These are phyloP conservation scores for Zizania palustris DNA, from an alignment of 202 grass and related monocot species.

Conservation along the genomic window DNA sequence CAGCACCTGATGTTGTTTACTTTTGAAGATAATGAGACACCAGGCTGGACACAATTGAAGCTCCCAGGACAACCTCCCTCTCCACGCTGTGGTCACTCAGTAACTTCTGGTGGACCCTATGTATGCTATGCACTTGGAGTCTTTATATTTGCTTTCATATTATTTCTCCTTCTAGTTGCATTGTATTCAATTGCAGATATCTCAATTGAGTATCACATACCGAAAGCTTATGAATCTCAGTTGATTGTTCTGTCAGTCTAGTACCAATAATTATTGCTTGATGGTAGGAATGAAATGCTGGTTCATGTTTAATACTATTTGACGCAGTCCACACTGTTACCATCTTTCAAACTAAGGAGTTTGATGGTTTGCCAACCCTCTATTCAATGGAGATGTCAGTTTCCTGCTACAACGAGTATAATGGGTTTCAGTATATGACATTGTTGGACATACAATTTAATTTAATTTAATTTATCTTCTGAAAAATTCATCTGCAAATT, in stretches of 20 bases:
- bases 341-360: not conserved
- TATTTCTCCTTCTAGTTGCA: conserved; percentile 6
- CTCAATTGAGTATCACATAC: conserved; percentile 2
- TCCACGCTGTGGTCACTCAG: conserved; percentile 82
- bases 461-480: not conserved
- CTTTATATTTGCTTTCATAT: not conserved
- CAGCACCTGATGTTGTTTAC: conserved; percentile 25
- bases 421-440: conserved; percentile 12
- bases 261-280: not conserved
- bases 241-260: conserved; percentile 21
- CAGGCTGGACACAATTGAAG: conserved; percentile 93
- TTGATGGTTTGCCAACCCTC: conserved; percentile 13
- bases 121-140: conserved; percentile 69
- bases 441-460: not conserved
- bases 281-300: conserved; percentile 8
- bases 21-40: conserved; percentile 77
- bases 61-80: conserved; percentile 86
- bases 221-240: not conserved
- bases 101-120: conserved; percentile 93
- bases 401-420: not conserved
- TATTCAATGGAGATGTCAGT: not conserved
- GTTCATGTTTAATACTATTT: conserved; percentile 11
- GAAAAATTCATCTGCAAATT: not conserved
- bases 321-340: not conserved
- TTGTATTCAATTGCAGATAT: not conserved